Evolutionary conservation across 1,284 basidiomycete species (phyloP), one percentile per base, ranked within the genome.

Genomic region (Coniferiporia weirii): DNA sequence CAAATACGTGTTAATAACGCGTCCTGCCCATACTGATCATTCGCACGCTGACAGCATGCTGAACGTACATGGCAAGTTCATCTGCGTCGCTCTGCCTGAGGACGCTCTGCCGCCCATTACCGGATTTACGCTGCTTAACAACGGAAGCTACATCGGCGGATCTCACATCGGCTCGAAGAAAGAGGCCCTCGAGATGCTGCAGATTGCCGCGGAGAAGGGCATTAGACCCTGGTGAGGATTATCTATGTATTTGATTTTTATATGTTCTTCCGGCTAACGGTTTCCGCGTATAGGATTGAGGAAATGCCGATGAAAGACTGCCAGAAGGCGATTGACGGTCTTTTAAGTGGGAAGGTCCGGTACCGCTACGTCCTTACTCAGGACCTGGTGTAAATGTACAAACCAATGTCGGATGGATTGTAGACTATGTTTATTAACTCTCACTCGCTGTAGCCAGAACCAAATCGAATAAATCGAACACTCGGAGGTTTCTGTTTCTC

Each of bases 221-320:
- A 68, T 78, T 65, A 71, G 73, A 64, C 74, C 75, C 10, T 60
- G 54, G 56, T 57, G n/a, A 51, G 48, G 2, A 27, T 27, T 27
- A 27, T 27, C 27, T 5, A 5, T 5, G 27, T 27, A 27, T 27
- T 20, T 56, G 2, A 52, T 48, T 43, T 48, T 43, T 20, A 9
- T 22, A 35, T 1, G 43, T 52, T 44, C 36, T 35, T n/a, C n/a
- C n/a, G n/a, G 27, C 5, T 27, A 5, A 27, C 27, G 27, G 5
- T 3, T 3, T 27, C n/a, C 9, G n/a, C 44, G 40, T 32, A 19
- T 45, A 61, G 60, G 72, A 70, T 73, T 72, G 74, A 82, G 66
- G 77, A 81, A 67, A 59, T 82, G 46, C 79, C 79, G 51, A 86
- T 86, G 83, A 79, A 77, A 67, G 76, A 83, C 36, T 80, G 77